Base-by-base conservation (phyloP, 768 basidiomycete species). In the Erythrobasidium yunnanense region DNA sequence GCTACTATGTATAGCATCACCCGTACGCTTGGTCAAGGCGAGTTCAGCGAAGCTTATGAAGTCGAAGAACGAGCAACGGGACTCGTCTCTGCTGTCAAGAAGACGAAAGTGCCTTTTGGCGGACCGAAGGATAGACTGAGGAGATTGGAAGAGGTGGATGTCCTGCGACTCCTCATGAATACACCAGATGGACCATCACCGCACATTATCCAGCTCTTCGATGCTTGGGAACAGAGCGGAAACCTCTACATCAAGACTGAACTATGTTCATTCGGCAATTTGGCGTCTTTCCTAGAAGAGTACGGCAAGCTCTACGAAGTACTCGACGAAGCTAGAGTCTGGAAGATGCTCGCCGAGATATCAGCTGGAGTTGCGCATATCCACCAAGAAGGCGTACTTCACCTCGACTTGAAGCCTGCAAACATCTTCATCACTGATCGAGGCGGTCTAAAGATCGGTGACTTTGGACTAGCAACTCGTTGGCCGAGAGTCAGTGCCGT, bases 401-500 rank as follows among this genome's bases (percentile, higher is more conserved):
- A 99, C 78, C 82, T 99, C 60, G 95, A 99, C 78, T 78, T 99
- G 70, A 99, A 99, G 78, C 95, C 95, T 13, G 90, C 90, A 46
- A 99, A 99, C 75, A 85, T 99, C 55, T 90, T 99, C 74, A 81
- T 99, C 71, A 90, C 88, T 8, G 80, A 80, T 6, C 82, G 85
- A 46, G 95, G 95, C 1, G 82, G 86, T 49, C 86, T 99, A 78
- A 90, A 90, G 79, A 90, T 99, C 75, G 93, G 93, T 6, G 95
- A 99, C 76, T 96, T 97, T 78, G 95, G 95, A 7, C 90, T 99
- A 85, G 92, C 93, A n/a, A 88, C 89, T 4, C 72, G 90, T 56
- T 92, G 89, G 87, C 90, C 90, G 0, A 80, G 90, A 38, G 78
- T 79, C 0, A 74, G 74, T 18, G 73, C 79, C 23, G 72, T 77